A percentile compares a stretch with the other conserved stretches of the same genome.
Conservation (phyloP, 208 protist species). For the Tetramitus jugosus region DNA sequence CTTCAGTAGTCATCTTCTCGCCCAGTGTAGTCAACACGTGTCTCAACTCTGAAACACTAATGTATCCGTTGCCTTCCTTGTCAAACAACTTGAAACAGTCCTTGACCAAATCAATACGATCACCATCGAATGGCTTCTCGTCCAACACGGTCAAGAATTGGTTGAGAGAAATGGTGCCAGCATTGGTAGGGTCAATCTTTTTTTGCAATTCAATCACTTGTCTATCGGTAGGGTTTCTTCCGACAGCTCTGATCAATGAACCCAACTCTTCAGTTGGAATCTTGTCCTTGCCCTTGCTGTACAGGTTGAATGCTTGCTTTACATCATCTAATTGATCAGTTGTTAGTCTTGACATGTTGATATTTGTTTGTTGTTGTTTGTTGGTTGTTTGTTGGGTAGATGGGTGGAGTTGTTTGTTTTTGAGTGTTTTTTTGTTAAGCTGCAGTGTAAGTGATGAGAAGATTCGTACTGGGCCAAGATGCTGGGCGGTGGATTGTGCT, state of each 20-base stretch:
- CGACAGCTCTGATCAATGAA: constrained; percentile 95
- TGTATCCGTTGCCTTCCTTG: constrained; percentile 51
- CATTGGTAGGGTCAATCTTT: constrained; percentile 67
- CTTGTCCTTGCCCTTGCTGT: constrained; percentile 95
- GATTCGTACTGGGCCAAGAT: too few species aligned
- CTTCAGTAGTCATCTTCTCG: constrained; percentile 49
- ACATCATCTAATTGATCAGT: too few species aligned
- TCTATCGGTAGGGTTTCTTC: constrained; percentile 81
- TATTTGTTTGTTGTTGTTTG: too few species aligned
- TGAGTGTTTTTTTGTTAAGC: too few species aligned
- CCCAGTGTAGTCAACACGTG: constrained; percentile 56
- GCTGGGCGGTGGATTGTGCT: too few species aligned
- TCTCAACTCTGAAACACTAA: constrained; percentile 49
- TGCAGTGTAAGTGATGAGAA: too few species aligned
- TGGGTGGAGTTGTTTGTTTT: too few species aligned
- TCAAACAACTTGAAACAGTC: constrained; percentile 60
- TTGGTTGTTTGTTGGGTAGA: too few species aligned
- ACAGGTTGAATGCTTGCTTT: constrained; percentile 96
- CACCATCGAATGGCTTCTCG: constrained; percentile 4
- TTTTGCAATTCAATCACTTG: constrained; percentile 45
- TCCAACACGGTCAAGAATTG: constrained; percentile 32
- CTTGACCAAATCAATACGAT: constrained; percentile 47
- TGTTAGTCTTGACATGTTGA: too few species aligned
- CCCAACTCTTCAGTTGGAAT: constrained; percentile 94
- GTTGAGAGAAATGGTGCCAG: constrained; percentile 72